Evolutionary conservation across 225 moss, liverwort and hornwort genomes (phyloP), one percentile per base, ranked within the genome.

Genomic region (Climacium dendroides): DNA sequence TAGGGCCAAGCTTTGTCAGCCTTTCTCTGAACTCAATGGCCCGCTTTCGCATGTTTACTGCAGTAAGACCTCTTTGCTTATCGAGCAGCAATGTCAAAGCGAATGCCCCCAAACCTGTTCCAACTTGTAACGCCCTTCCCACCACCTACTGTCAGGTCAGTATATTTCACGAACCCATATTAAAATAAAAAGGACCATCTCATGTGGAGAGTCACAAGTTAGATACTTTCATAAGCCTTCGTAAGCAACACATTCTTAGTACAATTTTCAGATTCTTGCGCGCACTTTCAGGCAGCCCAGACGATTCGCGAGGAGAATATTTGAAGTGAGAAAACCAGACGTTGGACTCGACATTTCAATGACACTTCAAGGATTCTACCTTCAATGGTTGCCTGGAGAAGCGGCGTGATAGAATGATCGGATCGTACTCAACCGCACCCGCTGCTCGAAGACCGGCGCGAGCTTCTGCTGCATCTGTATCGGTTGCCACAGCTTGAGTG

Each of bases 41-140:
- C 88, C 98, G 92, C 93, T 89, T 95, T 74, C 93, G 93, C 97
- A 96, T 95, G 83, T 97, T 99, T 35, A 91, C 85, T 82, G 92
- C 79, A 60, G 94, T 84, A 53, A 87, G 90, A 35, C 95, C 97
- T 86, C 92, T 89, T 90, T 90, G 94, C 76, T 91, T 88, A 79
- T 99, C 98, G 48, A 99, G 39, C 35, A 95, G 90, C 41, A 99
- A 28, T 48, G 89, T 92, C 70, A 97, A 87, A 66, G 93, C 95
- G 80, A 99, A 99, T 32, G 90, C 26, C 23, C 96, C 96, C 83
- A 99, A 83, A 34, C 96, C 88, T 81, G 95, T 91, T 86, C 94
- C 89, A 78, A 99, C 92, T 90, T 94, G 93, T 83, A 97, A 89
- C 77, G 97, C 88, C 91, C 98, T 95, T 85, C 94, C 89, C 79